Evolutionary conservation across 2,329 filamentous ascomycete species (phyloP), one percentile per base, ranked within the genome.

Genomic region (Fusarium proliferatum): DNA sequence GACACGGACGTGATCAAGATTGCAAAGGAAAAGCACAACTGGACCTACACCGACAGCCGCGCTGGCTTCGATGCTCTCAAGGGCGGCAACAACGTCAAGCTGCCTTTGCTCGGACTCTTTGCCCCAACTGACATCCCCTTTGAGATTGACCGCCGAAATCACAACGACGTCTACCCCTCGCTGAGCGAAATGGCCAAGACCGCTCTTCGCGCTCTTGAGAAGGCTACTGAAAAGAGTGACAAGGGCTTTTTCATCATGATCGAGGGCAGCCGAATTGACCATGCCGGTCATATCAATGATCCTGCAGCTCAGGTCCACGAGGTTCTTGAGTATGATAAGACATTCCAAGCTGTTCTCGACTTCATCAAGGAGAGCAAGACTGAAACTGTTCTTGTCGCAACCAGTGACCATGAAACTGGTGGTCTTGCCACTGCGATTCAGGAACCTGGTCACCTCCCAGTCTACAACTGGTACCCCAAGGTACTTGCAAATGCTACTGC

Each of bases 181-280:
- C 86, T 99, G 45, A 93, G 93, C 80, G 95, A 98, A 83, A 98
- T 98, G 95, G 90, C 96, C 13, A 88, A 88, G 75, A 94, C 94
- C 21, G 96, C 96, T 2, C 86, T 99, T 70, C 90, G 88, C 19
- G 91, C 94, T 3, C 88, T 99, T 30, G 92, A 93, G 71, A 90
- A 91, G 67, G 96, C 95, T 1, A 98, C 96, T 0, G 87, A 89
- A 79, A 87, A 95, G 79, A 94, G 90, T 71, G 94, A 98, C 46
- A 91, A 97, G 82, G 96, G 96, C 9, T 99, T 98, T 86, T 99
- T 99, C 84, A 86, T 99, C 77, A 97, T 99, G 96, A 97, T 99
- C 69, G 96, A 99, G 83, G 96, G 95, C 9, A 97, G 94, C 77
- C 89, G 96, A 46, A 98, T 99, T 77, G 96, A 99, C 79, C 96